These are phyloP conservation scores for Amanita pallidorosea DNA, from an alignment of 768 basidiomycete genomes.

Conservation along the genomic window DNA sequence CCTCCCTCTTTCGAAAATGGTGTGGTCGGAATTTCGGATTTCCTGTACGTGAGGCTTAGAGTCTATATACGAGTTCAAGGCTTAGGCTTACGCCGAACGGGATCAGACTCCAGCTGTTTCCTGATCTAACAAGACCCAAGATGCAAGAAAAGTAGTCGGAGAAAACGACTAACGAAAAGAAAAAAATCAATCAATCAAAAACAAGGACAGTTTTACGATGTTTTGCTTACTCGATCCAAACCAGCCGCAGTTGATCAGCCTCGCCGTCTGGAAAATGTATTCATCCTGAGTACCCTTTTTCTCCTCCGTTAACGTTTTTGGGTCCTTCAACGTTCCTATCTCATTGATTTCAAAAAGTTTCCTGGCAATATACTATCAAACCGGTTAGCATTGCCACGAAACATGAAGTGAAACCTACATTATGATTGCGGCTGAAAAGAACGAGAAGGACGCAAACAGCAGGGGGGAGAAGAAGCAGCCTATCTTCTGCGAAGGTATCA, in stretches of 20 bases:
- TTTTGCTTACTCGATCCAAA: conserved; percentile 41
- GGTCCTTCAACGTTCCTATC: conserved; percentile 49
- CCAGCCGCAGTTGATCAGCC: conserved; percentile 73
- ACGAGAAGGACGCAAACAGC: conserved; percentile 64
- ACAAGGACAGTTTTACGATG: background rate
- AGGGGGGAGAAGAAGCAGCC: conserved; percentile 71
- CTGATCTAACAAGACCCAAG: conserved; percentile 66
- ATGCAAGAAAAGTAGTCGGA: conserved; percentile 78
- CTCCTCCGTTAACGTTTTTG: conserved; percentile 28
- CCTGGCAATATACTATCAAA: conserved; percentile 59
- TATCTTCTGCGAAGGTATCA: conserved; percentile 72
- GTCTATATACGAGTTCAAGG: background rate
- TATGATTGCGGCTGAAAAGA: conserved; percentile 88
- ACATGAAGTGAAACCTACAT: conserved; percentile 33
- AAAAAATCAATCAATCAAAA: background rate
- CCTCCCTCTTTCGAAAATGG: conserved; percentile 65
- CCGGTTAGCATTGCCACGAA: background rate
- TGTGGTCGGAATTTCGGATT: conserved; percentile 51
- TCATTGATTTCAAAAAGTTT: conserved; percentile 79
- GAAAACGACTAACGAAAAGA: conserved; percentile 40
- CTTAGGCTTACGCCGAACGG: conserved; percentile 49
- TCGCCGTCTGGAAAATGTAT: conserved; percentile 77
- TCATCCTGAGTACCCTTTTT: conserved; percentile 43
- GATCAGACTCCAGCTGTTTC: conserved; percentile 66
- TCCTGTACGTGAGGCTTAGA: conserved; percentile 28